These are phyloP conservation scores for Ustilago hordei DNA, from an alignment of 1,284 basidiomycete species.

Conservation along the genomic window DNA sequence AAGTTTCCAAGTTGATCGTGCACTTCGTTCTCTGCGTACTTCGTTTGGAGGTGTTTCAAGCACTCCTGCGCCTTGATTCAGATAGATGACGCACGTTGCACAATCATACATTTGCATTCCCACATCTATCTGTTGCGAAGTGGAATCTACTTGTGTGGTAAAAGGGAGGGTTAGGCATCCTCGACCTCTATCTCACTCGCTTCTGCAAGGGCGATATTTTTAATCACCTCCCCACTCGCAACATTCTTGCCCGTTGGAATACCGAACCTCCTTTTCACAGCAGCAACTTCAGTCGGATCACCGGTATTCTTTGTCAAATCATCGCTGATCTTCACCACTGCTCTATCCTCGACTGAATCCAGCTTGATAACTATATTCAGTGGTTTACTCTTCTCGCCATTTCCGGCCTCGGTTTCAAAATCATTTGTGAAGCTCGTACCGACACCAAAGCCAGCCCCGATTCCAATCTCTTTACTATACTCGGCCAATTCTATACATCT, in stretches of 20 bases:
- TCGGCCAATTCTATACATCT: conserved; percentile 56
- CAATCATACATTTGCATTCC: not conserved
- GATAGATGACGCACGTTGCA: conserved; percentile 1
- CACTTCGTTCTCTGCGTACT: conserved; percentile 25
- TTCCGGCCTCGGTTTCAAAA: conserved; percentile 15
- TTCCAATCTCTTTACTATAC: conserved; percentile 58
- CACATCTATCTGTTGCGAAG: not conserved
- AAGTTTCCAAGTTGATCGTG: conserved; percentile 47
- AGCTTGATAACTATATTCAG: conserved; percentile 69
- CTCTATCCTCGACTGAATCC: conserved; percentile 52
- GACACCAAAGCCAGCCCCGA: conserved; percentile 64
- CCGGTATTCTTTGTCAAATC: conserved; percentile 69
- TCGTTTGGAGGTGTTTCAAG: conserved; percentile 24
- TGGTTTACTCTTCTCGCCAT: conserved; percentile 43
- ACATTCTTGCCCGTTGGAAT: conserved; percentile 15
- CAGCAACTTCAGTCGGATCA: conserved; percentile 54
- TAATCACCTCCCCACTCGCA: not conserved
- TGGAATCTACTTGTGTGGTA: not conserved
- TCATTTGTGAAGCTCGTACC: conserved; percentile 65
- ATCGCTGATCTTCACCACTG: conserved; percentile 67
- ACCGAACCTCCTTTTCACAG: conserved; percentile 46
- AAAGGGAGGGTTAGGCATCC: conserved; percentile 19
- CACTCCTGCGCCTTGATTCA: conserved; percentile 22
- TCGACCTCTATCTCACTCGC: conserved; percentile 27
- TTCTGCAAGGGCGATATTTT: not conserved